Percentiles rank a stretch among this genome's conserved stretches.
Conservation (phyloP, 225 moss, liverwort and hornwort species). For the Pleurozium schreberi region DNA sequence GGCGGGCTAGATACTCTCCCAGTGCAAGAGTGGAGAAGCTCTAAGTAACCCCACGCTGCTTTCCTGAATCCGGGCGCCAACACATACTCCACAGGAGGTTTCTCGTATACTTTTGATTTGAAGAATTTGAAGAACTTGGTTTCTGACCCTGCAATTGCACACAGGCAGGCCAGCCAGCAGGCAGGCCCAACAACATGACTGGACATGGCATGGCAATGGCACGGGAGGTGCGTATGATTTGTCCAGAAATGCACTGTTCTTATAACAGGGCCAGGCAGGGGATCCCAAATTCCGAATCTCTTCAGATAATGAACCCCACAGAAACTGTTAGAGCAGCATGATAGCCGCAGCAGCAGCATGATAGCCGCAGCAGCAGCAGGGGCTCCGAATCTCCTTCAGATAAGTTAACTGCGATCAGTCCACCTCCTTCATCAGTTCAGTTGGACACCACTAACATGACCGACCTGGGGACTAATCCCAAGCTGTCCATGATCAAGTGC, state of each 20-base stretch:
- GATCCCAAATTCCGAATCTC: too few species aligned
- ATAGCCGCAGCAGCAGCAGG: neutral
- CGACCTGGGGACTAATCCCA: neutral
- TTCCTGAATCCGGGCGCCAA: too few species aligned
- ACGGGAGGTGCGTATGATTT: too few species aligned
- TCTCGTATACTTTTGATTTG: too few species aligned
- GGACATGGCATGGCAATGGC: neutral
- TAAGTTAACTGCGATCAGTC: neutral
- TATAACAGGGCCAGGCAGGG: neutral
- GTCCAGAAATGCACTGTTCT: neutral
- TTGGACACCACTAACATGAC: too few species aligned
- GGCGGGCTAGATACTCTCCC: too few species aligned
- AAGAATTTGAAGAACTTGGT: neutral
- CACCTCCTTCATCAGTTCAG: neutral
- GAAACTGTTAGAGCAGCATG: neutral
- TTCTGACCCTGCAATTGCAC: neutral
- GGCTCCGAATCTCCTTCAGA: neutral
- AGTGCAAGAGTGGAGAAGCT: too few species aligned
- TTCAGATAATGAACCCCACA: neutral
- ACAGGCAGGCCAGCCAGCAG: too few species aligned
- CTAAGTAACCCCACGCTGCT: too few species aligned
- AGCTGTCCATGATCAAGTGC: neutral
- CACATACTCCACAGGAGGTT: too few species aligned
- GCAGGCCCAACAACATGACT: neutral
- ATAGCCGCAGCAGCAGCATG: neutral